Evolutionary conservation across 495 filamentous ascomycete species (phyloP), one percentile per base, ranked within the genome.

Genomic region (Schizothecium vesticola): DNA sequence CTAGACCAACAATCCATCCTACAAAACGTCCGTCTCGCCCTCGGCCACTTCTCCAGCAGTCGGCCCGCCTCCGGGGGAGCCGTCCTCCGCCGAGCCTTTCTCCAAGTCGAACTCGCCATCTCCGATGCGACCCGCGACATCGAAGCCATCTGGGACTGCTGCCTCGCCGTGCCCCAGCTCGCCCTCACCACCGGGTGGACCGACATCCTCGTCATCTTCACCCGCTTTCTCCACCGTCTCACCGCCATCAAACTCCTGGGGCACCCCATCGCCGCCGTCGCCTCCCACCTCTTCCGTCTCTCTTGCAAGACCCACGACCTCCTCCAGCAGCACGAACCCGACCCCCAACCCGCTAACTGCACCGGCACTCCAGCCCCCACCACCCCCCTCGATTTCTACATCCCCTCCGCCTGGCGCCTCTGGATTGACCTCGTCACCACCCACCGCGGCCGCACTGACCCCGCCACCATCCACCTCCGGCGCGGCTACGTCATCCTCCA

Each of bases 81-180:
- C 1, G 25, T 65, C 43, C 68, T 77, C 13, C 74, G 69, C 1
- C 63, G 57, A 10, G 74, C 76, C 11, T 78, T 78, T 10, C 63
- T 71, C 2, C 68, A 74, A 8, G 70, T 78, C 33, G 74, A 75
- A 28, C 22, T 64, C 29, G 75, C 72, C 33, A 19, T 76, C 43
- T 51, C 43, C 43, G 43, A 51, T 12, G 29, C 36, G 4, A 36
- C 56, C 19, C 67, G 61, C 28, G 64, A 74, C 59, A 55, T 77
- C 57, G 71, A 78, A 33, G 73, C 75, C 21, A 75, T 78, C 31
- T 78, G 76, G 76, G 76, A 78, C 66, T 77, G 75, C 63, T 75
- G 71, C 51, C 76, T 78, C 24, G 76, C 69, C 0, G 69, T 78
- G 0, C 76, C 76, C 1, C 76, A 78, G 7, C 70, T 78, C 0